Evolutionary conservation across 352 stramenopile species (phyloP).

Genomic region (Phytophthora citricola): DNA sequence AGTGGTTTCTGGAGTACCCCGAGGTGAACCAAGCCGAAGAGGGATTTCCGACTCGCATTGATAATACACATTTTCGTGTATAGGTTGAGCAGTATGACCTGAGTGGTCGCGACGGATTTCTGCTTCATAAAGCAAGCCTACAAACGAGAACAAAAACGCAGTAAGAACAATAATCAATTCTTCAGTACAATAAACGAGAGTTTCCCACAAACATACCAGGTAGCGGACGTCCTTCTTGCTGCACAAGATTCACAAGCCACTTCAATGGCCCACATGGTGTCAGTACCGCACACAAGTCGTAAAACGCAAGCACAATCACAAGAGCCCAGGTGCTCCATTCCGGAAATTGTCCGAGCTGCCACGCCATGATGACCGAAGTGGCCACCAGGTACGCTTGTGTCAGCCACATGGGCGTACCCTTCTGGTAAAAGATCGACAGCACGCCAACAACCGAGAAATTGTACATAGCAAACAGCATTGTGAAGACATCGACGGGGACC

Average conservation of each 20-base stretch:
- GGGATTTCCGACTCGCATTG: slow-evolving; percentile 67
- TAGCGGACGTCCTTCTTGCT: slow-evolving; percentile 89
- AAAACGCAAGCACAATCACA: slow-evolving; percentile 96
- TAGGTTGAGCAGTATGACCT: slow-evolving; percentile 15
- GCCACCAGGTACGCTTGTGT: slow-evolving; percentile 95
- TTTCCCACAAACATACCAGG: slow-evolving; percentile 62
- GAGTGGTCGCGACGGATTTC: slow-evolving; percentile 60
- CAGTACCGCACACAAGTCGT: slow-evolving; percentile 99
- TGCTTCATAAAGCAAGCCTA: slow-evolving; percentile 79
- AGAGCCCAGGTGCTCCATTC: slow-evolving; percentile 94
- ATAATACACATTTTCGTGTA: slow-evolving; percentile 68
- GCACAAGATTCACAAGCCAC: slow-evolving; percentile 95
- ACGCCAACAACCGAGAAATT: slow-evolving; percentile 93
- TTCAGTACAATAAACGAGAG: no score
- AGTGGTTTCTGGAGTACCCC: slow-evolving; percentile 1
- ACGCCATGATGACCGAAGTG: slow-evolving; percentile 98
- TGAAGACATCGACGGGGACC: slow-evolving; percentile 67
- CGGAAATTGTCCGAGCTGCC: slow-evolving; percentile 97
- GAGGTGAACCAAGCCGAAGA: slow-evolving; percentile 34
- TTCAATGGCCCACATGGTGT: slow-evolving; percentile 98
- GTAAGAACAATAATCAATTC: slow-evolving; percentile 3
- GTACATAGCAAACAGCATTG: slow-evolving; percentile 86
- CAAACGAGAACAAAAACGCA: slow-evolving; percentile 8
- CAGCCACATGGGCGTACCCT: slow-evolving; percentile 79
- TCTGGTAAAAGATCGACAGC: slow-evolving; percentile 92